Conservation (phyloP, 1,284 basidiomycete species). For the Retiboletus fuscus region DNA sequence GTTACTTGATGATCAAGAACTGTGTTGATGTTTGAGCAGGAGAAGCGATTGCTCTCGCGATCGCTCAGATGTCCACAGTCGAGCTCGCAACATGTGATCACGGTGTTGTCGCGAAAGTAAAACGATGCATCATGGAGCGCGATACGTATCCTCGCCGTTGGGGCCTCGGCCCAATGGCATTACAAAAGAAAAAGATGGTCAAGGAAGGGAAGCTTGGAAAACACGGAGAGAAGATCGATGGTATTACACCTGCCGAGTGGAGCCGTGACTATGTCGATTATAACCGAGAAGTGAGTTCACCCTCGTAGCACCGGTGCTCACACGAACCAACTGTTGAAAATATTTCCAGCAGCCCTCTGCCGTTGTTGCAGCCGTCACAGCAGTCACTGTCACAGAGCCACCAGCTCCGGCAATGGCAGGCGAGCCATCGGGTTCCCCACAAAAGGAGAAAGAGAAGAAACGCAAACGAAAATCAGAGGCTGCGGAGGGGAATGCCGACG, state of each 20-base stretch:
- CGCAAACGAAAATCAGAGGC: conserved; percentile 79
- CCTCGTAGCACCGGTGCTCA: conserved; percentile 27
- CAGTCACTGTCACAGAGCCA: conserved; percentile 42
- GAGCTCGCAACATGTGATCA: conserved; percentile 99
- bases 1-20: neutral
- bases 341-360: conserved; percentile 55
- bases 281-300: conserved; percentile 63
- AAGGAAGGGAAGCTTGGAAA: conserved; percentile 97
- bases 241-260: conserved; percentile 93
- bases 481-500: conserved; percentile 55
- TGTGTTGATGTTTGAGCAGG: conserved; percentile 56
- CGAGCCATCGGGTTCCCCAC: conserved; percentile 54
- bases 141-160: conserved; percentile 98
- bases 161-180: conserved; percentile 96
- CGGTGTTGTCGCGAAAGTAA: conserved; percentile 99
- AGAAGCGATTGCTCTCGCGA: conserved; percentile 96
- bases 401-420: conserved; percentile 40
- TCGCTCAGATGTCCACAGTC: conserved; percentile 99
- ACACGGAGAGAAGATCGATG: conserved; percentile 93
- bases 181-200: conserved; percentile 98
- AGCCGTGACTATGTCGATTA: conserved; percentile 95
- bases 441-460: conserved; percentile 76
- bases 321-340: conserved; percentile 22
- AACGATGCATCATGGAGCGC: conserved; percentile 99
- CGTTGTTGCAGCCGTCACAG: conserved; percentile 42